These are phyloP conservation scores for Deinandra increscens DNA, from an alignment of 129 eudicot species.

Conservation along the genomic window DNA sequence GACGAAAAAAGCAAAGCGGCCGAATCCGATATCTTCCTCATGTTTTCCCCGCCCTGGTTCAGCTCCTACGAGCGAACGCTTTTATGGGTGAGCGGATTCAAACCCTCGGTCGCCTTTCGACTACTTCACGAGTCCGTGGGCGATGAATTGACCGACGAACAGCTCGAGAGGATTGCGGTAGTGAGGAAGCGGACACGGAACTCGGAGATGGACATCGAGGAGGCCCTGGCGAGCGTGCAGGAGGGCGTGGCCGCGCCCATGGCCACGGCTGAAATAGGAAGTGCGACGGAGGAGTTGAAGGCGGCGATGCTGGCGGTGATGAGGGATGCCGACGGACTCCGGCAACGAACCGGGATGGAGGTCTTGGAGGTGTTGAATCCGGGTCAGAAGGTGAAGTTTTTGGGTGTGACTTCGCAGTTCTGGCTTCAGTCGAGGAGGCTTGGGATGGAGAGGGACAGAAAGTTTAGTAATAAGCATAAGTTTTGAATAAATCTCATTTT, in stretches of 20 bases:
- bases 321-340: constrained; percentile 43
- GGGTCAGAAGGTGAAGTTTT: constrained; percentile 36
- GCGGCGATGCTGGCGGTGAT: constrained; percentile 36
- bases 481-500: too few relatives aligned
- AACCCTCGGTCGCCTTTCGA: constrained; percentile 42
- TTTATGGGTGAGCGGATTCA: constrained; percentile 46
- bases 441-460: constrained; percentile 40
- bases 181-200: constrained; percentile 24
- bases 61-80: constrained; percentile 44
- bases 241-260: constrained; percentile 53
- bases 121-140: constrained; percentile 24
- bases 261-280: constrained; percentile 18
- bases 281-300: constrained; percentile 35
- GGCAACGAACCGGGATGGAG: constrained; percentile 30
- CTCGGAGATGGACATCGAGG: constrained; percentile 32
- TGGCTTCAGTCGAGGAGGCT: constrained; percentile 38
- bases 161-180: constrained; percentile 20
- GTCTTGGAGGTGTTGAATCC: constrained; percentile 43
- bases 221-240: constrained; percentile 47
- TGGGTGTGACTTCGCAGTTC: constrained; percentile 36
- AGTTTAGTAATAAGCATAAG: not conserved
- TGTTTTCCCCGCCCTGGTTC: constrained; percentile 57
- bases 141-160: constrained; percentile 23
- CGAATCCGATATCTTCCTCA: constrained; percentile 25
- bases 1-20: constrained; percentile 36